Evolutionary conservation across 1,139 yeast species (phyloP).

Genomic region (Debaryomyces singareniensis): DNA sequence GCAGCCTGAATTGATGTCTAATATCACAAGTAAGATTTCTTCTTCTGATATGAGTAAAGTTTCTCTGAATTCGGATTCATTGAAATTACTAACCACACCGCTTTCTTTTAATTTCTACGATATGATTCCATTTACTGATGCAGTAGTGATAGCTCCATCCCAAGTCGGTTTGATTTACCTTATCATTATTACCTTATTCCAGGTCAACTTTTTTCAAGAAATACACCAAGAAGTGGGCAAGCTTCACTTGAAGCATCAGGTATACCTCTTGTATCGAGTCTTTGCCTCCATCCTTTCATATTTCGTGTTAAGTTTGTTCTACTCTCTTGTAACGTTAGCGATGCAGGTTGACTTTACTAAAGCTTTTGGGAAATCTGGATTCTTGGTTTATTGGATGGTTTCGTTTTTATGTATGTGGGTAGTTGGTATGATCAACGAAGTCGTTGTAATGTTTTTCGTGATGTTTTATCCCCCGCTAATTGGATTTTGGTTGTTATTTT

Average conservation of each 20-base stretch:
- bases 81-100: conserved; percentile 24
- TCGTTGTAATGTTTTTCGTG: conserved; percentile 27
- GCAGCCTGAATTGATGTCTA: conserved; percentile 6
- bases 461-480: conserved; percentile 30
- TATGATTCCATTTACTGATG: conserved; percentile 42
- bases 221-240: conserved; percentile 43
- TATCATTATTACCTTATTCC: conserved; percentile 57
- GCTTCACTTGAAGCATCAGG: conserved; percentile 21
- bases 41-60: conserved; percentile 8
- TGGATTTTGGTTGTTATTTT: conserved; percentile 38
- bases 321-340: conserved; percentile 35
- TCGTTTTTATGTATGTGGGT: conserved; percentile 37
- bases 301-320: conserved; percentile 30
- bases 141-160: conserved; percentile 54
- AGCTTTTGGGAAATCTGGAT: conserved; percentile 37
- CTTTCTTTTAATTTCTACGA: conserved; percentile 37
- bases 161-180: conserved; percentile 75
- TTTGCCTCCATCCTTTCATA: conserved; percentile 23
- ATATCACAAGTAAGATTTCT: conserved; percentile 3
- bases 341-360: conserved; percentile 35
- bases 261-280: conserved; percentile 27
- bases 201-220: conserved; percentile 51
- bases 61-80: conserved; percentile 10
- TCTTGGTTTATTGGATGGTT: conserved; percentile 40
- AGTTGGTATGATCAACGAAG: conserved; percentile 38